Evolutionary conservation across 23 red algal species (phyloP), one percentile per base, ranked within the genome.

Genomic region (Porphyridium purpureum): DNA sequence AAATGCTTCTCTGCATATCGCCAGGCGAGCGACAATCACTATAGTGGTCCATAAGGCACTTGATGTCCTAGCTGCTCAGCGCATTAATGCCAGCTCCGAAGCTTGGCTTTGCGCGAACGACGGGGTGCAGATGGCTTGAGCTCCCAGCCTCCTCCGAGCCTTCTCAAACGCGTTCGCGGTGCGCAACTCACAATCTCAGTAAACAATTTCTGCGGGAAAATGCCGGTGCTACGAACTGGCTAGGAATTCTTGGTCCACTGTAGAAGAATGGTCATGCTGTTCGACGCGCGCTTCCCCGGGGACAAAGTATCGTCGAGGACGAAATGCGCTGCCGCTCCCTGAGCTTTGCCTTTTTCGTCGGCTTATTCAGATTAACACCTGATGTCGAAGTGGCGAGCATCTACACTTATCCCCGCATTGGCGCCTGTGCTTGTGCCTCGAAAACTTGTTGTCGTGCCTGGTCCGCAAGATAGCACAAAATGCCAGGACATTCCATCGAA

Each of bases 71-170:
- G 51, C 64, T 29, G 1, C 62, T 70, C 7, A 87, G 7, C 33
- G 72, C 62, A 46, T 87, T 74, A 4, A 52, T 62, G 48, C 62
- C 62, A 5, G 66, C 66, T 7, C 81, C 81, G 29, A 41, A 60
- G 27, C 66, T 74, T 28, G 66, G 32, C 40, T 81, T 81, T 3
- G 75, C 75, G 1, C 19, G 53, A 0, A 70, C 64, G 50, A 81
- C 56, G 29, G 38, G 4, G 27, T 77, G 71, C 9, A 62, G 50
- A 46, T 55, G 60, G 27, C 29, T 29, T 1, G 71, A 2, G 28
- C 38, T 66, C 54, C 64, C 58, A 27, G 50, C 38, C 11, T 17
- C 38, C 38, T 44, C 38, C 11, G 38, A 17, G 11, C 38, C 38
- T 44, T 44, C 38, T 58, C 67, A 75, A 21, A 72, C 49, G 4